Evolutionary conservation across 2,329 filamentous ascomycete species (phyloP).

Genomic region (Colletotrichum kahawae): DNA sequence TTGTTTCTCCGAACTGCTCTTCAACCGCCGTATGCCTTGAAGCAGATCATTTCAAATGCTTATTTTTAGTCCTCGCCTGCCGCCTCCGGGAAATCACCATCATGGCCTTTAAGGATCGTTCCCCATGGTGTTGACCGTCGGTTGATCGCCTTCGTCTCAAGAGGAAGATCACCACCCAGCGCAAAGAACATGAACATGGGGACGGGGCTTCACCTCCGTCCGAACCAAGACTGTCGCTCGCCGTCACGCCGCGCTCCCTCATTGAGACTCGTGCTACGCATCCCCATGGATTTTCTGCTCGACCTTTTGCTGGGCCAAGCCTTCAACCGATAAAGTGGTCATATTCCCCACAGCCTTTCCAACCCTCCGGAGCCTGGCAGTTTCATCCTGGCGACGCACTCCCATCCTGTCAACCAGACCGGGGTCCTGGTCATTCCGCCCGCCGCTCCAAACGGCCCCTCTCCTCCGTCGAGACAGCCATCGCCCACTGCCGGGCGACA

Average conservation of each 20-base stretch:
- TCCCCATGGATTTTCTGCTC: neutral
- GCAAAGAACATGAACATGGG: neutral
- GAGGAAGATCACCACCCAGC: neutral
- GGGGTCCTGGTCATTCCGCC: neutral
- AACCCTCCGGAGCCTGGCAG: conserved; percentile 15
- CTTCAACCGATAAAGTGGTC: conserved; percentile 6
- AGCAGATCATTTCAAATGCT: conserved; percentile 5
- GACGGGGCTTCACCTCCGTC: conserved; percentile 6
- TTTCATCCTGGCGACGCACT: conserved; percentile 17
- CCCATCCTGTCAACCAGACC: conserved; percentile 13
- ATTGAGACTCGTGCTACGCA: conserved; percentile 6
- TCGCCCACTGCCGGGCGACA: neutral
- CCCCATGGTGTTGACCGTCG: neutral
- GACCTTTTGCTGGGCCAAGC: neutral
- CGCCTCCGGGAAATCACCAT: neutral
- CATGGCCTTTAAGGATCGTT: neutral
- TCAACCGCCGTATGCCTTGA: neutral
- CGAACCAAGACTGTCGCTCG: conserved; percentile 3
- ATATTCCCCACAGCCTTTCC: conserved; percentile 14
- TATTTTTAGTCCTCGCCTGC: neutral
- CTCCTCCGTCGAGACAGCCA: conserved; percentile 1
- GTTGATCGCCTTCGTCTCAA: conserved; percentile 2
- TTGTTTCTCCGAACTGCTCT: neutral
- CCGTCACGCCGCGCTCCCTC: neutral
- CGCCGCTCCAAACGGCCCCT: neutral